Conservation (phyloP, 305 asterid species). For the Fraxinus sp. region DNA sequence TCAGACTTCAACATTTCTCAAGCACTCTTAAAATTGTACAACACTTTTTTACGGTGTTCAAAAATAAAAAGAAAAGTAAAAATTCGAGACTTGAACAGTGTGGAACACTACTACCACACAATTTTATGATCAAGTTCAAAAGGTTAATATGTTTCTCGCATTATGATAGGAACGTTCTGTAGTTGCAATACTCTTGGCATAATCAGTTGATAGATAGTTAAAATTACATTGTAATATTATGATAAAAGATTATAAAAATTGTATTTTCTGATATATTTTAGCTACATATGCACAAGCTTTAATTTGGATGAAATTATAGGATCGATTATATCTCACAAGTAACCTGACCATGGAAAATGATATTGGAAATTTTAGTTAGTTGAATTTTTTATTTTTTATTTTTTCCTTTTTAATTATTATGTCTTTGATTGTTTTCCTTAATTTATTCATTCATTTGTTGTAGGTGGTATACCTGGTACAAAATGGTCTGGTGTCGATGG, state of each 20-base stretch:
- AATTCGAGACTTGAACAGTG: background rate
- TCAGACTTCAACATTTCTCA: background rate
- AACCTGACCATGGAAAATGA: background rate
- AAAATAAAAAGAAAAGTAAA: background rate
- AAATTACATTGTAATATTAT: background rate
- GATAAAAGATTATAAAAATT: background rate
- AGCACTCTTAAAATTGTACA: background rate
- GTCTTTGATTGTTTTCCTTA: background rate
- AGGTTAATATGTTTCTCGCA: background rate
- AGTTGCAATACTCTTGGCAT: background rate
- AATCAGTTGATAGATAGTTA: background rate
- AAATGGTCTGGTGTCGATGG: constrained; percentile 93
- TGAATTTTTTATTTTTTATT: background rate
- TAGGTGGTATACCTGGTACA: constrained; percentile 90
- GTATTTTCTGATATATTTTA: background rate
- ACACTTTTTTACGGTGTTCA: background rate
- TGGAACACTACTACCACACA: background rate
- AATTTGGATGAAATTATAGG: background rate
- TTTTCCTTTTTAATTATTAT: background rate
- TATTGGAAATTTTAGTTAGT: background rate
- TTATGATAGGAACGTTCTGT: background rate
- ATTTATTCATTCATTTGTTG: background rate
- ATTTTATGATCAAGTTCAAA: background rate
- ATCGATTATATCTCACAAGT: background rate
- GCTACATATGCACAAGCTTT: background rate